Evolutionary conservation across 2,329 filamentous ascomycete species (phyloP).

Genomic region (Verticillium alfalfae): DNA sequence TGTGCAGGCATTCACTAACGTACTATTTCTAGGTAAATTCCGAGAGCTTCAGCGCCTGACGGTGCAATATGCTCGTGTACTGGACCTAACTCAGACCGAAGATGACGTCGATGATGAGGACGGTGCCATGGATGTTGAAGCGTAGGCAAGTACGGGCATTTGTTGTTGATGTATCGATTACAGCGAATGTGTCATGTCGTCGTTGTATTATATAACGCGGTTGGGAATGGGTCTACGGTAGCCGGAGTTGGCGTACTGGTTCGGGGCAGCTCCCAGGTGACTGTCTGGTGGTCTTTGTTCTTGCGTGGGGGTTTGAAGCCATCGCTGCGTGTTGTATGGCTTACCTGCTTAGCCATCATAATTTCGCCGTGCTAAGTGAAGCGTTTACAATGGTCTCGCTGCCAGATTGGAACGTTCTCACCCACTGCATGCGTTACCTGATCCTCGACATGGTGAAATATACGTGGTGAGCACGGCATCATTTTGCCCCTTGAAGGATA

Average conservation of each 20-base stretch:
- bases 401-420: no score
- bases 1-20: not conserved
- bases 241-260: not conserved
- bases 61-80: conserved; percentile 86
- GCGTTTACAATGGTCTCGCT: no score
- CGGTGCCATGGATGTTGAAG: conserved; percentile 33
- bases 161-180: not conserved
- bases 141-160: conserved; percentile 9
- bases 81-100: conserved; percentile 55
- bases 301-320: not conserved
- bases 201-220: not conserved
- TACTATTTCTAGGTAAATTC: conserved; percentile 68
- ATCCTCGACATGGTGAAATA: no score
- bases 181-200: not conserved
- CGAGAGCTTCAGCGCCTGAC: conserved; percentile 89
- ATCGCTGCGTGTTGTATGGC: not conserved
- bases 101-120: conserved; percentile 33
- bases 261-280: not conserved
- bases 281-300: not conserved
- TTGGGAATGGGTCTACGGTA: not conserved
- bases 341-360: no score
- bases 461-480: no score
- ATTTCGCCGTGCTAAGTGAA: no score
- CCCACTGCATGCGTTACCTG: no score
- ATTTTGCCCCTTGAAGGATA: no score